These are phyloP conservation scores for Xylaria scruposa DNA, from an alignment of 495 filamentous ascomycete species.

Conservation along the genomic window DNA sequence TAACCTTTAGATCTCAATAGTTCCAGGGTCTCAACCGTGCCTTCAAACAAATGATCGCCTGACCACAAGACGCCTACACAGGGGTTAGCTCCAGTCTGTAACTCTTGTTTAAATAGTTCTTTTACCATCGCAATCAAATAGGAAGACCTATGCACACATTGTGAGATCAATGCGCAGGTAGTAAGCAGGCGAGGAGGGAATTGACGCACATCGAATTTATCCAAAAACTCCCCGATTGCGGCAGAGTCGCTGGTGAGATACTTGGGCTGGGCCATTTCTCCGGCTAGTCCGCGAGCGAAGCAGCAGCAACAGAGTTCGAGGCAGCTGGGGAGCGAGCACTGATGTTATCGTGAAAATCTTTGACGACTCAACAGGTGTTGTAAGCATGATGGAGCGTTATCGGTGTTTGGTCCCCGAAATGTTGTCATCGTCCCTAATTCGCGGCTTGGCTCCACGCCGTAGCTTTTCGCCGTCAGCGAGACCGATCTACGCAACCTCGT, in stretches of 20 bases:
- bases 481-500: background rate
- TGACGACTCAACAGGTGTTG: background rate
- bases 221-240: constrained; percentile 80
- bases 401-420: constrained; percentile 4
- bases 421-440: background rate
- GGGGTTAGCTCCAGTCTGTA: background rate
- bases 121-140: constrained; percentile 97
- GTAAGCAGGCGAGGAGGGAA: constrained; percentile 11
- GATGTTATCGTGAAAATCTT: constrained; percentile 2
- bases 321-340: background rate
- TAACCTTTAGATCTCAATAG: constrained; percentile 79
- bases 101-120: background rate
- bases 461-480: background rate
- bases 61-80: constrained; percentile 91
- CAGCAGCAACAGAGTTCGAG: background rate
- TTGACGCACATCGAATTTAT: constrained; percentile 84
- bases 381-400: constrained; percentile 10
- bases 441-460: constrained; percentile 11
- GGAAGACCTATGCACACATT: constrained; percentile 69
- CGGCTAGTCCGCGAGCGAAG: background rate
- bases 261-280: constrained; percentile 54
- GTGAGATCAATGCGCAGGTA: background rate
- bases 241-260: constrained; percentile 81
- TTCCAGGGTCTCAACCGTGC: constrained; percentile 81
- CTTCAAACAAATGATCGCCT: constrained; percentile 85